phyloP scores from a whole-genome alignment of 2,329 filamentous ascomycete species.

The Monosporascus sp. region DNA sequence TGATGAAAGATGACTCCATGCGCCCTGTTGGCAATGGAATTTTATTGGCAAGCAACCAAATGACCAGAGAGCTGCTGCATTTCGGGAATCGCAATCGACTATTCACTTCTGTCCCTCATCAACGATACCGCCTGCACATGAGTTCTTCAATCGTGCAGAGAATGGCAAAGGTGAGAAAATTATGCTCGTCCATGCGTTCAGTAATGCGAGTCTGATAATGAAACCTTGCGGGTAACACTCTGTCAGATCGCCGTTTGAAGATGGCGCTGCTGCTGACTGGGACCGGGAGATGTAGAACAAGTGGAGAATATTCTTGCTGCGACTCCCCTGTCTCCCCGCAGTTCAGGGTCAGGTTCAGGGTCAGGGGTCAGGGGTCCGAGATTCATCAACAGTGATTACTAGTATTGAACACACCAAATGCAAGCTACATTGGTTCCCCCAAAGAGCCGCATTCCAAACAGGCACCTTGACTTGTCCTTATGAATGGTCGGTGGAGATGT shows the following conservation, averaged over 20 bases:
- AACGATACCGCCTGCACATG: not conserved
- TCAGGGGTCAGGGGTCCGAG: not conserved
- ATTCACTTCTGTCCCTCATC: not conserved
- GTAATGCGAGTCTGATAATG: slow-evolving; percentile 8
- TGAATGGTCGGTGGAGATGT: no score
- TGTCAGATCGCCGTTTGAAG: slow-evolving; percentile 27
- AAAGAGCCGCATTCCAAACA: not conserved
- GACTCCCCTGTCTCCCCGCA: not conserved
- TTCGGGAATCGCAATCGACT: not conserved
- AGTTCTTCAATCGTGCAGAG: not conserved
- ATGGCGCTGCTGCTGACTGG: slow-evolving; percentile 18
- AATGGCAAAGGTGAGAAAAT: not conserved
- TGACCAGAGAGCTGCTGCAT: no score
- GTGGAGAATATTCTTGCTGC: not conserved
- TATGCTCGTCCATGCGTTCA: not conserved
- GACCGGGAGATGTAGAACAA: not conserved
- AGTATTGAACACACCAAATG: not conserved
- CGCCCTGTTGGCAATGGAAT: no score
- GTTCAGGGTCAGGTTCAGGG: not conserved
- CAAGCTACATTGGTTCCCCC: not conserved
- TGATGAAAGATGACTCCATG: not conserved
- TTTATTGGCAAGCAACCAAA: no score
- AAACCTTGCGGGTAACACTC: slow-evolving; percentile 27
- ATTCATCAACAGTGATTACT: not conserved
- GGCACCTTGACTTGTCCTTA: no score